Conservation (phyloP, 129 eudicot genomes). For the Artemisia argyi region DNA sequence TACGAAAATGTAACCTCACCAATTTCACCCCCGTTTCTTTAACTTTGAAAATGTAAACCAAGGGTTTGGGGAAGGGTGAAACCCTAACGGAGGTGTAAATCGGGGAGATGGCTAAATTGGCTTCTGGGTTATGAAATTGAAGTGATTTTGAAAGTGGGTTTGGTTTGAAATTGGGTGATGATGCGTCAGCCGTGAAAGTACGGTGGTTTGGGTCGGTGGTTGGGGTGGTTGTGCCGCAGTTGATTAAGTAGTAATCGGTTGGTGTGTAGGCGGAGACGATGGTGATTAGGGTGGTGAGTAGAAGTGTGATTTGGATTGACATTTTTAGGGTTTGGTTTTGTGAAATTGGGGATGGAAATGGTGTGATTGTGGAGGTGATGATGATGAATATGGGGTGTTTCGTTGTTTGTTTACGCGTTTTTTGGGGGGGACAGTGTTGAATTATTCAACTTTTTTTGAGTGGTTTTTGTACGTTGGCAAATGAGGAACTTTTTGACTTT, state of each 20-base stretch:
- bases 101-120: slow-evolving; percentile 37
- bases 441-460: slow-evolving; percentile 27
- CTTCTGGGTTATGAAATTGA: slow-evolving; percentile 28
- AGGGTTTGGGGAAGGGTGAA: slow-evolving; percentile 54
- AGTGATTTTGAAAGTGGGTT: slow-evolving; percentile 27
- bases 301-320: slow-evolving; percentile 9
- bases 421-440: not conserved
- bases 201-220: slow-evolving; percentile 22
- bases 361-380: not conserved
- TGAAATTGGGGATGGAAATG: no score
- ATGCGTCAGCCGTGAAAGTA: slow-evolving; percentile 57
- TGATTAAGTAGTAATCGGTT: slow-evolving; percentile 36
- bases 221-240: slow-evolving; percentile 32
- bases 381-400: slow-evolving; percentile 23
- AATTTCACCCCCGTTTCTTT: slow-evolving; percentile 54
- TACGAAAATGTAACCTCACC: slow-evolving; percentile 75
- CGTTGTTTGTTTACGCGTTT: slow-evolving; percentile 15
- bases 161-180: slow-evolving; percentile 32
- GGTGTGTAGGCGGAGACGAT: slow-evolving; percentile 36
- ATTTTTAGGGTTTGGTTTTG: slow-evolving; percentile 30
- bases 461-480: slow-evolving; percentile 18
- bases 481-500: no score
- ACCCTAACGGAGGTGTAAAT: slow-evolving; percentile 68
- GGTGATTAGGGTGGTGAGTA: slow-evolving; percentile 18
- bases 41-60: slow-evolving; percentile 53